These are phyloP conservation scores for Sporisorium scitamineum DNA, from an alignment of 1,284 basidiomycete genomes.

Conservation along the genomic window DNA sequence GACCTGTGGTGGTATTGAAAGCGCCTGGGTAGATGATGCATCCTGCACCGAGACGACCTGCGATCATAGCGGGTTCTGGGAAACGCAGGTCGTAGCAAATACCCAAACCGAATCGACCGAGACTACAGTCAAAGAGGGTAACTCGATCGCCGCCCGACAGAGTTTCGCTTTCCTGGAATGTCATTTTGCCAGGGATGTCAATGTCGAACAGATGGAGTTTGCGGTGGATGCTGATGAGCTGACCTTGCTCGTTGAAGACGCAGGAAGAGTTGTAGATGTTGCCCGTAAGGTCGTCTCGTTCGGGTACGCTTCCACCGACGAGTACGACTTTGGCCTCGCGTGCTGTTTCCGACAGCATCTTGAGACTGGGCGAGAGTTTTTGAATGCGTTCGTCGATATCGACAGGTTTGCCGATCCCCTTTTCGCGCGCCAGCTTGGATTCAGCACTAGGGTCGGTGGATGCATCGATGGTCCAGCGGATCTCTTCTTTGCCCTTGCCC, in stretches of 20 bases:
- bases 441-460: slow-evolving; percentile 35
- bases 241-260: slow-evolving; percentile 87
- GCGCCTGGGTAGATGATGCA: slow-evolving; percentile 80
- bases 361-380: slow-evolving; percentile 74
- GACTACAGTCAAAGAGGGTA: slow-evolving; percentile 92
- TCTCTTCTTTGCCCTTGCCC: slow-evolving; percentile 46
- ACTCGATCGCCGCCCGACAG: slow-evolving; percentile 82
- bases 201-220: slow-evolving; percentile 99
- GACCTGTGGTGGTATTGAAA: slow-evolving; percentile 82
- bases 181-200: slow-evolving; percentile 95
- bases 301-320: slow-evolving; percentile 78
- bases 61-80: slow-evolving; percentile 92
- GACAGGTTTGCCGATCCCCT: slow-evolving; percentile 70
- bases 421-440: slow-evolving; percentile 42
- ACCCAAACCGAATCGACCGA: slow-evolving; percentile 88
- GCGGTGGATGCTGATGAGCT: slow-evolving; percentile 86
- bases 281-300: slow-evolving; percentile 59
- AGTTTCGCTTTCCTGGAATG: slow-evolving; percentile 97
- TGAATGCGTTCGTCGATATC: slow-evolving; percentile 73
- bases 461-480: slow-evolving; percentile 58
- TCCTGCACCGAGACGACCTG: slow-evolving; percentile 87
- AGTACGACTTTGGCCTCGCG: slow-evolving; percentile 86
- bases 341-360: slow-evolving; percentile 84
- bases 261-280: slow-evolving; percentile 66
- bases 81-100: slow-evolving; percentile 86